phyloP scores from a whole-genome alignment of 169 alveolate genomes.

The Eimeria necatrix region DNA sequence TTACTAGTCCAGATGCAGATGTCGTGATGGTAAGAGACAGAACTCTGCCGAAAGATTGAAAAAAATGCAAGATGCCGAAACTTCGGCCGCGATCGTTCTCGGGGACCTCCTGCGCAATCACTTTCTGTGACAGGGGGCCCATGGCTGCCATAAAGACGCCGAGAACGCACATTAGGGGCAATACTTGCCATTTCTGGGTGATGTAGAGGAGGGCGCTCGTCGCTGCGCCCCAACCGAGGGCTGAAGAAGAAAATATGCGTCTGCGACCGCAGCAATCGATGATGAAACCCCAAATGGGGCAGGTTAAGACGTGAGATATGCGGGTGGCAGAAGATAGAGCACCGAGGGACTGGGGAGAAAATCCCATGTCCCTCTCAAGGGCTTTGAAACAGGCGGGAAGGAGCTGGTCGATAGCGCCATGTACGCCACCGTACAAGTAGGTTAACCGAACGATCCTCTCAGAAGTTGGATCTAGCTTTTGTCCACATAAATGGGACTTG shows the following conservation, averaged over 20 bases:
- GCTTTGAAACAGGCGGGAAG: conserved; percentile 93
- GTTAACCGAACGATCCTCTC: conserved; percentile 41
- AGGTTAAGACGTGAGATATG: conserved; percentile 88
- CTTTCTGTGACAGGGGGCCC: conserved; percentile 92
- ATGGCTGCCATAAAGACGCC: conserved; percentile 91
- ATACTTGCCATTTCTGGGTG: conserved; percentile 85
- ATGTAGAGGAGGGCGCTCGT: conserved; percentile 86
- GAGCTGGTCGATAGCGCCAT: conserved; percentile 91
- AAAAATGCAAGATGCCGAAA: conserved; percentile 89
- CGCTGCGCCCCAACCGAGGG: conserved; percentile 89
- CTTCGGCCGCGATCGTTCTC: conserved; percentile 88
- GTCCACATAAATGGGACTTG: not conserved
- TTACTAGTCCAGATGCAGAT: conserved; percentile 70
- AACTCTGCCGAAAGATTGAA: conserved; percentile 88
- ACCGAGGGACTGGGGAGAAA: conserved; percentile 90
- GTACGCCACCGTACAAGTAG: conserved; percentile 86
- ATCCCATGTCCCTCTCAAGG: conserved; percentile 90
- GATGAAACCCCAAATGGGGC: conserved; percentile 94
- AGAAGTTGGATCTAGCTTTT: conserved; percentile 7
- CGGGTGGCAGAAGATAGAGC: conserved; percentile 88
- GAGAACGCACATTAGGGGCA: conserved; percentile 86
- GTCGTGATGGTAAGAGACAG: conserved; percentile 89
- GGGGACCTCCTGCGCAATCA: conserved; percentile 89
- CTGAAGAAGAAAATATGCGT: conserved; percentile 75
- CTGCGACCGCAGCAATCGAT: conserved; percentile 85